Evolutionary conservation across 305 asterid species (phyloP), one percentile per base, ranked within the genome.

Genomic region (Rubia peregrina): DNA sequence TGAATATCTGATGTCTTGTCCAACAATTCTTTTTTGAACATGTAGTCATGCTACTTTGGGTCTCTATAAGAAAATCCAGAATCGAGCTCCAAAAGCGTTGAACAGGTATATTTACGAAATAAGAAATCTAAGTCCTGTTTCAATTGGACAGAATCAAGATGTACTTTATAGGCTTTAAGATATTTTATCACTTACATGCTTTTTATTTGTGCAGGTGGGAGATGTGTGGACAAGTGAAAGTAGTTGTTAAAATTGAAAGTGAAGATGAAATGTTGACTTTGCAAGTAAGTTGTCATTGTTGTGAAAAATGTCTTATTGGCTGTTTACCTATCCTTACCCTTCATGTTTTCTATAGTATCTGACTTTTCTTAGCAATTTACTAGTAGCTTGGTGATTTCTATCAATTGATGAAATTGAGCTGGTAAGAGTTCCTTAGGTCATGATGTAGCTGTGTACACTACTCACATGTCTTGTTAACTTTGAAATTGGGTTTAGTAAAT

Each of bases 181-280:
- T 41, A 49, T 55, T 24, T 71, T 33, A 14, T 66, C 33, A 44
- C 67, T 36, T 42, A 68, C n/a, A 8, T 49, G 55, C 59, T 71
- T 73, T 65, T 69, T 73, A 40, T 68, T 44, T 69, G 26, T 82
- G 83, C 87, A 93, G 98, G 84, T 94, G 98, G 98, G 98, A 94
- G 92, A 88, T 85, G 96, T 94, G 98, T 72, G 98, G 98, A 76
- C 98, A 94, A 86, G 97, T 94, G 71, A 94, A 94, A 84, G 98
- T 94, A 74, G 98, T 91, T 11, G 87, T 94, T 81, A 94, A 94
- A 84, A 89, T 80, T 76, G 98, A 94, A 78, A 89, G 87, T 65
- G 96, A 91, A 78, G 91, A 89, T 56, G 96, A 88, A 65, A 87
- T 94, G 91, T 85, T 94, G 83, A 86, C 72, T 72, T 83, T 94